Evolutionary conservation across 2,329 filamentous ascomycete species (phyloP).

Genomic region (Colletotrichum costaricense): DNA sequence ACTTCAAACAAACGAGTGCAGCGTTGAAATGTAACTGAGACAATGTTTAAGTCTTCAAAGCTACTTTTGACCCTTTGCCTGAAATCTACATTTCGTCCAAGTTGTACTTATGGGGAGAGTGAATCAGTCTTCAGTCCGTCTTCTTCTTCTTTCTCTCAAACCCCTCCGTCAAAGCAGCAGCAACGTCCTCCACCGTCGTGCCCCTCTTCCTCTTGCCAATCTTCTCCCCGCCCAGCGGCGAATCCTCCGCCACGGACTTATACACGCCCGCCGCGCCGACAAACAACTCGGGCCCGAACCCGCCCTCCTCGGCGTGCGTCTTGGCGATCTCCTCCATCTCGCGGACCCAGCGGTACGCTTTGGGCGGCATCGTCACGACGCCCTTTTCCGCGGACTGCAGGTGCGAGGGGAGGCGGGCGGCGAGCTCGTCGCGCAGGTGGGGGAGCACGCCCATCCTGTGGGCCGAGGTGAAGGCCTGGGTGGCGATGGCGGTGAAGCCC

Average conservation of each 20-base stretch:
- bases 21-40: not conserved
- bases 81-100: not conserved
- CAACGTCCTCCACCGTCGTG: slow-evolving; percentile 68
- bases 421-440: slow-evolving; percentile 68
- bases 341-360: slow-evolving; percentile 81
- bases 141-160: slow-evolving; percentile 57
- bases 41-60: not conserved
- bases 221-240: slow-evolving; percentile 69
- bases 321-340: slow-evolving; percentile 82
- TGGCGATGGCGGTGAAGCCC: slow-evolving; percentile 75
- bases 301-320: slow-evolving; percentile 73
- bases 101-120: no score
- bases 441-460: slow-evolving; percentile 70
- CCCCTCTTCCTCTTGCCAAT: slow-evolving; percentile 67
- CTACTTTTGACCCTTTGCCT: not conserved
- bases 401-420: slow-evolving; percentile 58
- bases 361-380: slow-evolving; percentile 73
- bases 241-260: slow-evolving; percentile 69
- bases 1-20: not conserved
- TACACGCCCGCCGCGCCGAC: slow-evolving; percentile 71
- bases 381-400: slow-evolving; percentile 59
- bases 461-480: slow-evolving; percentile 79
- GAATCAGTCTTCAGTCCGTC: slow-evolving; percentile 28
- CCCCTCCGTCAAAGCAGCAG: slow-evolving; percentile 59
- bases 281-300: slow-evolving; percentile 69